Evolutionary conservation across 305 asterid genomes (phyloP).

Genomic region (Solanum chacoense): DNA sequence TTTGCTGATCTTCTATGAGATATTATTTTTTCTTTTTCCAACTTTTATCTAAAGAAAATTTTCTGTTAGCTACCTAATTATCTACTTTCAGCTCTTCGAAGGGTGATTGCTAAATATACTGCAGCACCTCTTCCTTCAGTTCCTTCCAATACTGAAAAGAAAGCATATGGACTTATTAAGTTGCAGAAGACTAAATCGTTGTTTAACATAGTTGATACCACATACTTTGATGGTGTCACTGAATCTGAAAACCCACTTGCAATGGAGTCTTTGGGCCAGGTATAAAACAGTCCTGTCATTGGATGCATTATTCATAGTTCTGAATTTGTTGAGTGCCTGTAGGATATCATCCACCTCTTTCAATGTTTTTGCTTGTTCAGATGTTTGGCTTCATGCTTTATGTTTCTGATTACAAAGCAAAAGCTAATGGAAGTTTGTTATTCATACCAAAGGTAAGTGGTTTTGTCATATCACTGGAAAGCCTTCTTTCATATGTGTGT

Average conservation of each 20-base stretch:
- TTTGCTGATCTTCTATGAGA: background rate
- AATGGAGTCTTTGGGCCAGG: constrained; percentile 90
- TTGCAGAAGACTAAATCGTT: constrained; percentile 40
- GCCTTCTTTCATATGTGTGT: background rate
- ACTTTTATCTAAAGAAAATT: background rate
- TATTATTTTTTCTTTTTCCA: background rate
- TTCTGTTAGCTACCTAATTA: background rate
- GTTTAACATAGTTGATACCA: constrained; percentile 33
- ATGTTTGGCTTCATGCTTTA: constrained; percentile 77
- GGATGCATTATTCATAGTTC: constrained; percentile 5
- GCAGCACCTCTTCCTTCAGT: constrained; percentile 36
- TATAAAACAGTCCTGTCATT: constrained; percentile 9
- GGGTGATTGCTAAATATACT: constrained; percentile 58
- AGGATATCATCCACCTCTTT: constrained; percentile 9
- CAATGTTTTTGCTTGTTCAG: constrained; percentile 33
- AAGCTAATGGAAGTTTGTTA: constrained; percentile 37
- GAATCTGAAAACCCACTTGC: constrained; percentile 65
- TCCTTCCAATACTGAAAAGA: constrained; percentile 54
- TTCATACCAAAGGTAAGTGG: constrained; percentile 60
- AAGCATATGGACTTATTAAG: constrained; percentile 60
- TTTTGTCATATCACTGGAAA: background rate
- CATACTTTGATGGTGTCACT: constrained; percentile 24
- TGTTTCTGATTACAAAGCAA: constrained; percentile 52
- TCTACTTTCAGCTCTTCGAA: constrained; percentile 63
- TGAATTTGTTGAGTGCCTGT: constrained; percentile 10